Evolutionary conservation across 176 grass and related monocot genomes (phyloP).

Genomic region (Echinochloa phyllopogon): DNA sequence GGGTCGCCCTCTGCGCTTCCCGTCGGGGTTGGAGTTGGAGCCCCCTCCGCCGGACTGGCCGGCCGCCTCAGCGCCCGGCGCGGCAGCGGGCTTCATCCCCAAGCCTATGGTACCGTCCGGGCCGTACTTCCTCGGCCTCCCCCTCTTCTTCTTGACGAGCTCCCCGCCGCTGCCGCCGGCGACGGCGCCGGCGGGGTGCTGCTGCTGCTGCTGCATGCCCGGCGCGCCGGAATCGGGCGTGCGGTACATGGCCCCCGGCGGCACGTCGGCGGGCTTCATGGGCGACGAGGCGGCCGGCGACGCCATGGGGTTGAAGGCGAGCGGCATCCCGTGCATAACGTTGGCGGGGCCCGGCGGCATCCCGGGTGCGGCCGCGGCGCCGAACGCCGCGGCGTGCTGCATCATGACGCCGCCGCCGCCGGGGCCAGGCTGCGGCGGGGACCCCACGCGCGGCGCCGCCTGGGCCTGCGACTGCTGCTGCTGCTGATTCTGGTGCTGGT

Average conservation of each 20-base stretch:
- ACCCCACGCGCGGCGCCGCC: conserved; percentile 24
- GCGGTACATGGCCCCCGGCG: conserved; percentile 37
- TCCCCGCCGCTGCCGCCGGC: conserved; percentile 55
- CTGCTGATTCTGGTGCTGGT: neutral
- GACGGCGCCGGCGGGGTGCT: neutral
- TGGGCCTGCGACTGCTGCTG: conserved; percentile 22
- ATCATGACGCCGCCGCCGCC: conserved; percentile 46
- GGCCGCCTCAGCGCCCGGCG: neutral
- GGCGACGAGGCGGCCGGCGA: conserved; percentile 40
- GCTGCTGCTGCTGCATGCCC: conserved; percentile 40
- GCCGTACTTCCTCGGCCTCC: conserved; percentile 93
- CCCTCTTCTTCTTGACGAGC: conserved; percentile 90
- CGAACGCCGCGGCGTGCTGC: conserved; percentile 45
- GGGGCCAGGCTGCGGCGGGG: conserved; percentile 11
- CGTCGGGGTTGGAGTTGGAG: conserved; percentile 66
- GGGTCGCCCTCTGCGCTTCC: conserved; percentile 69
- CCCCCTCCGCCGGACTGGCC: conserved; percentile 53
- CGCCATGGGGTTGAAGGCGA: conserved; percentile 58
- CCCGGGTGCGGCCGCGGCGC: conserved; percentile 13
- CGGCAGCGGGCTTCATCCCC: conserved; percentile 40
- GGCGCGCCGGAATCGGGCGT: conserved; percentile 21
- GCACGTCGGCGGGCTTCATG: conserved; percentile 48
- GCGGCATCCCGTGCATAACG: conserved; percentile 57
- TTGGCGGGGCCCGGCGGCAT: conserved; percentile 36
- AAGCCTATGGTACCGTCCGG: conserved; percentile 67